Evolutionary conservation across 106 monocot genomes (phyloP).

Genomic region (Allium fistulosum): DNA sequence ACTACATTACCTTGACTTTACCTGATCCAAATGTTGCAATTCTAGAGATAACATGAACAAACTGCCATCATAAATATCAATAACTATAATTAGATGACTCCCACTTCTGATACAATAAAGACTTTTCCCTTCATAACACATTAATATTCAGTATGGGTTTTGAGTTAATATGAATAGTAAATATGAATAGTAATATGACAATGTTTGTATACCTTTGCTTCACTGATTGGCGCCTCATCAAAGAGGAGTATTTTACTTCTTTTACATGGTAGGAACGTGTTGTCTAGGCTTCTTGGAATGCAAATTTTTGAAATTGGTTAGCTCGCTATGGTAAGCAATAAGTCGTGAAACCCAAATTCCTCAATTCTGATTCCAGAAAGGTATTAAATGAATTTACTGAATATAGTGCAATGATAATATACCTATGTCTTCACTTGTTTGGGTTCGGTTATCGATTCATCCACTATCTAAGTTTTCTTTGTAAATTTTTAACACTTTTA

Average conservation of each 20-base stretch:
- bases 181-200: not conserved
- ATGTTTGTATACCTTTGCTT: not conserved
- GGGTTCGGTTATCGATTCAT: no score
- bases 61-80: slow-evolving; percentile 10
- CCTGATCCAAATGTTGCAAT: slow-evolving; percentile 8
- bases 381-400: no score
- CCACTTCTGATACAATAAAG: slow-evolving; percentile 6
- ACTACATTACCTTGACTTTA: slow-evolving; percentile 7
- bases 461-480: no score
- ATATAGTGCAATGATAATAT: no score
- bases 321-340: slow-evolving; percentile 19
- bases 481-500: no score
- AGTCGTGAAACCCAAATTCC: slow-evolving; percentile 23
- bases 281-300: slow-evolving; percentile 1
- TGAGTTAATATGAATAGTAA: not conserved
- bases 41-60: slow-evolving; percentile 3
- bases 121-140: slow-evolving; percentile 8
- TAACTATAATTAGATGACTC: slow-evolving; percentile 9
- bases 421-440: no score
- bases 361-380: slow-evolving; percentile 10
- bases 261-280: slow-evolving; percentile 14
- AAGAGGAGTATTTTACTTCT: not conserved
- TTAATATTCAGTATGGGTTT: not conserved
- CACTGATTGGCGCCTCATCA: not conserved
- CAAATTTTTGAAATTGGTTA: slow-evolving; percentile 27